Evolutionary conservation across 2,329 filamentous ascomycete genomes (phyloP).

Genomic region (Fusarium longipes): DNA sequence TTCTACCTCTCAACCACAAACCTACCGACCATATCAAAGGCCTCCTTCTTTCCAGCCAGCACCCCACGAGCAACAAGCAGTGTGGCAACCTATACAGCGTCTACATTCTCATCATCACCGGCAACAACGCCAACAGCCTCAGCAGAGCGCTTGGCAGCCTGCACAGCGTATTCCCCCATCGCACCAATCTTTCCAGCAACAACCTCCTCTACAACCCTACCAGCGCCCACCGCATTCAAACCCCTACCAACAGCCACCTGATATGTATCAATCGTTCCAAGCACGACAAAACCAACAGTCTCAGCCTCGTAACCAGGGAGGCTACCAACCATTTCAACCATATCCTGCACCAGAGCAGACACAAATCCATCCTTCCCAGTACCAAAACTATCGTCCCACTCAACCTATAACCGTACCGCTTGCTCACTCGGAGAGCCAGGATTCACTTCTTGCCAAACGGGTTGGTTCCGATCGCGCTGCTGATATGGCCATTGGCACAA

Average conservation of each 20-base stretch:
- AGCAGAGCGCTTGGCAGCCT: slow-evolving; percentile 27
- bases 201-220: slow-evolving; percentile 30
- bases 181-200: slow-evolving; percentile 41
- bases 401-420: slow-evolving; percentile 20
- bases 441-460: slow-evolving; percentile 64
- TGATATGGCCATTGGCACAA: slow-evolving; percentile 54
- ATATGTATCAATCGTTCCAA: slow-evolving; percentile 26
- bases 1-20: slow-evolving; percentile 23
- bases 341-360: slow-evolving; percentile 22
- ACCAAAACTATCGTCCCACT: slow-evolving; percentile 27
- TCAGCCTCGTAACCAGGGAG: slow-evolving; percentile 24
- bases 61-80: slow-evolving; percentile 31
- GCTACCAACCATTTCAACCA: slow-evolving; percentile 25
- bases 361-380: slow-evolving; percentile 32
- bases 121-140: slow-evolving; percentile 34
- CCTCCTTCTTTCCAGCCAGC: slow-evolving; percentile 33
- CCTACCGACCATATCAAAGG: slow-evolving; percentile 33
- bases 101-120: slow-evolving; percentile 37
- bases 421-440: slow-evolving; percentile 45
- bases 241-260: slow-evolving; percentile 33
- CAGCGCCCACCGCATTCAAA: slow-evolving; percentile 26
- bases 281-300: slow-evolving; percentile 32
- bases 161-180: slow-evolving; percentile 34
- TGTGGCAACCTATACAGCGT: slow-evolving; percentile 24
- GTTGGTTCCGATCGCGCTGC: slow-evolving; percentile 62